These are phyloP conservation scores for Simmondsia chinensis DNA, from an alignment of 148 eudicot genomes.

Conservation along the genomic window DNA sequence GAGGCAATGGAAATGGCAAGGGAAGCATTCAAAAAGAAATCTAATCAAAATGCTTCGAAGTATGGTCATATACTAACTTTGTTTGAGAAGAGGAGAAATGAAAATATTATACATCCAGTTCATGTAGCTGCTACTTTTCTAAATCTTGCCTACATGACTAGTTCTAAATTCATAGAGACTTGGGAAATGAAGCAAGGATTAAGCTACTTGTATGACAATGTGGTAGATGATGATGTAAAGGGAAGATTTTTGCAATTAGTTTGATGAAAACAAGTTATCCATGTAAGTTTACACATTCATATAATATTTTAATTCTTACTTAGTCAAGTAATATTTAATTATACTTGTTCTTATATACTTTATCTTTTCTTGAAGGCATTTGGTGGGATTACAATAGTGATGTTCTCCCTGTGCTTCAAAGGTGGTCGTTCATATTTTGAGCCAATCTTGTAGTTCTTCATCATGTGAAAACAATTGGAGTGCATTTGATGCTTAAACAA, in stretches of 20 bases:
- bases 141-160: not conserved
- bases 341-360: too few relatives aligned
- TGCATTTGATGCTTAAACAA: not conserved
- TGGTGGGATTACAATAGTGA: not conserved
- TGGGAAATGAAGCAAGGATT: not conserved
- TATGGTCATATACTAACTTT: not conserved
- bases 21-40: not conserved
- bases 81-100: not conserved
- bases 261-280: too few relatives aligned
- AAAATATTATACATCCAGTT: not conserved
- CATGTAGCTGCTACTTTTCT: not conserved
- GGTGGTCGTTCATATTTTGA: too few relatives aligned
- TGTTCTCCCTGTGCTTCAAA: not conserved
- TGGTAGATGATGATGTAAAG: too few relatives aligned
- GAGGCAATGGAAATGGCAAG: not conserved
- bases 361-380: too few relatives aligned
- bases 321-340: too few relatives aligned
- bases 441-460: not conserved
- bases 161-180: not conserved
- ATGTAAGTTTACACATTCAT: too few relatives aligned
- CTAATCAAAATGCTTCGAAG: not conserved
- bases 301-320: too few relatives aligned
- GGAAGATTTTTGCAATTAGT: too few relatives aligned
- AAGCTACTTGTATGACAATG: not conserved
- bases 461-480: not conserved